Conservation (phyloP, 345 rosid genomes). For the Microcos paniculata region DNA sequence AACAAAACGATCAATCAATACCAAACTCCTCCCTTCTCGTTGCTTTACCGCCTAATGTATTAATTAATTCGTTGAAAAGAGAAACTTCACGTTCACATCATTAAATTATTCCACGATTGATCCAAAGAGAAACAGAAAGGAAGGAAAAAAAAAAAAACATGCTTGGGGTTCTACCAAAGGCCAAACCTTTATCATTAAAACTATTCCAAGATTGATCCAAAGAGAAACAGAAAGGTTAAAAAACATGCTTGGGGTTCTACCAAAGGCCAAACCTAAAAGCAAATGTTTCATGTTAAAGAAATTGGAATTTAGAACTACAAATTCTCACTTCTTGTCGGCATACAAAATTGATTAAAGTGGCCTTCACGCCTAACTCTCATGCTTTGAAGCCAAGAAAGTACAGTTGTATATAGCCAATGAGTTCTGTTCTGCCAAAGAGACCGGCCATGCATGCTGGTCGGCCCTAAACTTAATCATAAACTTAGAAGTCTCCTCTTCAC, state of each 20-base stretch:
- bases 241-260: no score
- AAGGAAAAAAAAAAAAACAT: not conserved
- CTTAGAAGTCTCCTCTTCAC: not conserved
- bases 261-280: no score
- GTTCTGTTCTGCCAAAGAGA: not conserved
- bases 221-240: no score
- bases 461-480: not conserved
- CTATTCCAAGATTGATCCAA: no score
- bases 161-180: no score
- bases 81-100: not conserved
- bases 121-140: no score
- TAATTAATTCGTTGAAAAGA: not conserved
- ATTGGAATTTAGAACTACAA: not conserved
- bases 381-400: conserved; percentile 4
- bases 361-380: not conserved
- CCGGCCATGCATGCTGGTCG: not conserved
- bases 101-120: not conserved
- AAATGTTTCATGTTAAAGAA: not conserved
- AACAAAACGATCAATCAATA: not conserved
- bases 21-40: not conserved
- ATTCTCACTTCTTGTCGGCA: not conserved
- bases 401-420: not conserved
- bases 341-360: not conserved
- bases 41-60: not conserved
- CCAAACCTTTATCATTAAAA: no score